Percentiles rank a stretch among this genome's conserved stretches.
These are phyloP conservation scores for Trifolium repens DNA, from an alignment of 306 rosid species.

Conservation along the genomic window DNA sequence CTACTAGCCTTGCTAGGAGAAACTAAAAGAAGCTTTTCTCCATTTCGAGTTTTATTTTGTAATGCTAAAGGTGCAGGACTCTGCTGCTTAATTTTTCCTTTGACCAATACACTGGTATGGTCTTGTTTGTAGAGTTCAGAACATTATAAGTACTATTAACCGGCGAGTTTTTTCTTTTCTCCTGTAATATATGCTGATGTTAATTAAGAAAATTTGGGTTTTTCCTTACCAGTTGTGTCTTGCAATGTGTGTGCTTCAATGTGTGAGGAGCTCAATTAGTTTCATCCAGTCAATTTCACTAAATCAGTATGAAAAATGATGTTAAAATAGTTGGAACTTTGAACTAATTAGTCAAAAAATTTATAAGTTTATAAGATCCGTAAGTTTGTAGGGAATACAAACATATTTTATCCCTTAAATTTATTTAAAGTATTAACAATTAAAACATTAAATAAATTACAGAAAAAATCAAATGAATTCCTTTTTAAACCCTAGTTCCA, in stretches of 20 bases:
- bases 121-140: conserved; percentile 46
- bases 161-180: conserved; percentile 32
- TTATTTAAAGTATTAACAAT: no score
- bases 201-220: conserved; percentile 28
- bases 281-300: no score
- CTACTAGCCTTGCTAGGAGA: conserved; percentile 18
- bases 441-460: no score
- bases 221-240: conserved; percentile 25
- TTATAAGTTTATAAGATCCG: no score
- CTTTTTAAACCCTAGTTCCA: no score
- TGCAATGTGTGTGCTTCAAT: background rate
- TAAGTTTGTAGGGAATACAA: no score
- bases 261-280: background rate
- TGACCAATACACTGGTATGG: conserved; percentile 39
- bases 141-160: conserved; percentile 37
- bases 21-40: conserved; percentile 27
- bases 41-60: conserved; percentile 26
- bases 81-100: conserved; percentile 45
- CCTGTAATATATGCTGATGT: conserved; percentile 42
- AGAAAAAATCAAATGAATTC: no score
- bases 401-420: no score
- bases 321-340: no score
- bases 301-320: no score
- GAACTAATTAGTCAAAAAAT: no score
- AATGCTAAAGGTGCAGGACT: conserved; percentile 50